phyloP scores from a whole-genome alignment of 441 rosid genomes.

The Metrosideros polymorpha region DNA sequence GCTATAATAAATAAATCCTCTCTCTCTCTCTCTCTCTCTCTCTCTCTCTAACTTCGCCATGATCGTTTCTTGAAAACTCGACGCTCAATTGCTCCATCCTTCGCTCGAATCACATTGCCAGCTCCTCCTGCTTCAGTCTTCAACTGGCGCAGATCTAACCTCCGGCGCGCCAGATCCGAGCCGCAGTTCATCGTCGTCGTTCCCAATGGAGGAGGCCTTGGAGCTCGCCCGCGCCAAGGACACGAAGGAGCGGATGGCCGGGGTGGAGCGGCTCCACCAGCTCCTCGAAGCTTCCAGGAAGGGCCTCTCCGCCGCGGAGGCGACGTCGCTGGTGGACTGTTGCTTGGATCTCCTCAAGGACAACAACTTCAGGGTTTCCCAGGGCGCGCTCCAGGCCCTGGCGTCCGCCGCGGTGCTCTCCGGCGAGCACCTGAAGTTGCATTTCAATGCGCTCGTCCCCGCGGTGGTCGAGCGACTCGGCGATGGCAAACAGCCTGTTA shows the following conservation, averaged over 20 bases:
- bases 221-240: slow-evolving; percentile 96
- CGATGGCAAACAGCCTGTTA: slow-evolving; percentile 86
- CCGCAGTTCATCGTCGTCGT: background rate
- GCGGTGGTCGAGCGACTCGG: slow-evolving; percentile 95
- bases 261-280: slow-evolving; percentile 87
- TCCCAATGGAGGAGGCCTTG: slow-evolving; percentile 84
- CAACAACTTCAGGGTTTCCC: slow-evolving; percentile 88
- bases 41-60: background rate
- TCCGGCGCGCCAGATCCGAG: slow-evolving; percentile 27
- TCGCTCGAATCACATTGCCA: background rate
- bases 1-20: too few species aligned
- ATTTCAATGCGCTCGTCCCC: slow-evolving; percentile 90
- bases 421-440: slow-evolving; percentile 91
- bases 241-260: slow-evolving; percentile 99
- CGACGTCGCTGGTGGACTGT: slow-evolving; percentile 77
- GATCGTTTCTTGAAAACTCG: background rate
- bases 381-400: slow-evolving; percentile 91
- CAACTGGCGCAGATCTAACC: background rate
- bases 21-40: background rate
- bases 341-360: slow-evolving; percentile 98
- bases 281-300: slow-evolving; percentile 83
- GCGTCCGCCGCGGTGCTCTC: slow-evolving; percentile 99
- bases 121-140: background rate
- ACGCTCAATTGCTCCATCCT: background rate
- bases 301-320: slow-evolving; percentile 67